These are phyloP conservation scores for Oryza longistaminata DNA, from an alignment of 176 grass and related monocot species.

Conservation along the genomic window DNA sequence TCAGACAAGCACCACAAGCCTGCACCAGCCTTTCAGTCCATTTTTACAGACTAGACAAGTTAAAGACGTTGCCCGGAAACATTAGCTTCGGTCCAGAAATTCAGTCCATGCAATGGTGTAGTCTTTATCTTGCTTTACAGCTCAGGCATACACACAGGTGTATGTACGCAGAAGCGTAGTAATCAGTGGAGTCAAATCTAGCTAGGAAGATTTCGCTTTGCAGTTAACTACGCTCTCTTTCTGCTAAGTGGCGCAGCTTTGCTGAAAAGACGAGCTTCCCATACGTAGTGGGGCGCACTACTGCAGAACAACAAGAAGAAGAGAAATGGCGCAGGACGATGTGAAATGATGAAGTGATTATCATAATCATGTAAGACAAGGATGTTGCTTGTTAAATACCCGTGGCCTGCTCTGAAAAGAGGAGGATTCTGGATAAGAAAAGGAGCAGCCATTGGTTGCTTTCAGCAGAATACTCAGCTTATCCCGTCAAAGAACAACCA, in stretches of 20 bases:
- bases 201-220: neutral
- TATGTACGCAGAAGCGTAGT: too few species aligned
- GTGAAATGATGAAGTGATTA: slow-evolving; percentile 10
- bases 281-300: neutral
- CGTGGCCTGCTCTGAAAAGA: slow-evolving; percentile 24
- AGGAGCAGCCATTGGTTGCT: neutral
- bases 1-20: neutral
- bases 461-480: slow-evolving; percentile 16
- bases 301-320: neutral
- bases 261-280: slow-evolving; percentile 11
- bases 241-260: neutral
- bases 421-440: slow-evolving; percentile 23
- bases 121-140: neutral
- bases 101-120: neutral
- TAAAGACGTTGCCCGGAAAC: neutral
- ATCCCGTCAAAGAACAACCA: neutral
- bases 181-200: neutral
- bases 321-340: neutral
- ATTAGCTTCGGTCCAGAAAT: neutral
- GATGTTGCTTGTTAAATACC: slow-evolving; percentile 5
- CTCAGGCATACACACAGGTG: neutral
- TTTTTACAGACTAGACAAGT: neutral
- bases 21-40: neutral
- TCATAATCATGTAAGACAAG: slow-evolving; percentile 13
- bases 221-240: neutral